phyloP scores from a whole-genome alignment of 805 yeast genomes.

The Phaffomyces antillensis region DNA sequence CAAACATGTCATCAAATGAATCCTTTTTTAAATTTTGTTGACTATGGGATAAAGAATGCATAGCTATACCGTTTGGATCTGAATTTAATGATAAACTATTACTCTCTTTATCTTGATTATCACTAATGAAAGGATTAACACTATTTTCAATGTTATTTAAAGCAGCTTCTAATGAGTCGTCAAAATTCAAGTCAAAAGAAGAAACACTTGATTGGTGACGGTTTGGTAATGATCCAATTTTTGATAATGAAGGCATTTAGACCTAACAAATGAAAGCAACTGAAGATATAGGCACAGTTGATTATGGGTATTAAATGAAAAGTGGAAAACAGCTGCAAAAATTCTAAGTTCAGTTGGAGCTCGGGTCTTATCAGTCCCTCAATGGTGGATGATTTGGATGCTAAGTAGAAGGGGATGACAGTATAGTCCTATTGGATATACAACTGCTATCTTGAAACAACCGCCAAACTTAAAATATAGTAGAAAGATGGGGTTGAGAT shows the following conservation, averaged over 20 bases:
- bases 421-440: no score
- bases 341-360: no score
- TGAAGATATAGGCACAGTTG: neutral
- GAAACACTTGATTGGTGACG: slow-evolving; percentile 28
- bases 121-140: slow-evolving; percentile 25
- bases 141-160: slow-evolving; percentile 41
- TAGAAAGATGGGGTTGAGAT: no score
- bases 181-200: slow-evolving; percentile 55
- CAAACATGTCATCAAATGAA: slow-evolving; percentile 20
- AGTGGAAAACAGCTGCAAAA: no score
- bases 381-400: no score
- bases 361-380: no score
- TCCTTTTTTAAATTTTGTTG: slow-evolving; percentile 15
- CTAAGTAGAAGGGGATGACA: no score
- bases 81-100: slow-evolving; percentile 17
- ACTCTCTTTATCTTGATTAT: slow-evolving; percentile 18
- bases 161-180: slow-evolving; percentile 59
- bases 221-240: slow-evolving; percentile 10
- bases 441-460: no score
- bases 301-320: neutral
- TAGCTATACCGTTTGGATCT: slow-evolving; percentile 23
- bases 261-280: neutral
- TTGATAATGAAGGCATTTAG: slow-evolving; percentile 18
- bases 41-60: slow-evolving; percentile 23
- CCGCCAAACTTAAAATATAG: no score